phyloP scores from a whole-genome alignment of 2,329 filamentous ascomycete species.

The Clonostachys solani region DNA sequence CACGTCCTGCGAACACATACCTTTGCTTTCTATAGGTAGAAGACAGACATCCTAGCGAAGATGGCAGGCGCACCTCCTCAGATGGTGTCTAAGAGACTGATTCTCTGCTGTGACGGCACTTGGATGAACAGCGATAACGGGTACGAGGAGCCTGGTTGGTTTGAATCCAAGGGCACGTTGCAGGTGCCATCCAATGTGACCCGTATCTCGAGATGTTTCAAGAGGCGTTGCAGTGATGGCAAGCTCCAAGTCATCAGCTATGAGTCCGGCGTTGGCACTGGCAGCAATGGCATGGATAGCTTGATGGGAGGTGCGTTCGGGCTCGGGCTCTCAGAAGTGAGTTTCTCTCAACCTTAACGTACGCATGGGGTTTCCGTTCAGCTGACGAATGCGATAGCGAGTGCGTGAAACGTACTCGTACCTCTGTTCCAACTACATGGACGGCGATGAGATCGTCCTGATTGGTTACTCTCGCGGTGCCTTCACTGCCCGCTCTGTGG shows the following conservation, averaged over 20 bases:
- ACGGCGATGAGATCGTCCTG: slow-evolving; percentile 52
- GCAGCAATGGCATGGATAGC: slow-evolving; percentile 40
- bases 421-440: slow-evolving; percentile 26
- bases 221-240: slow-evolving; percentile 42
- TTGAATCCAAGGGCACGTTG: slow-evolving; percentile 29
- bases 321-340: slow-evolving; percentile 46
- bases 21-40: no score
- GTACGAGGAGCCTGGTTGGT: slow-evolving; percentile 31
- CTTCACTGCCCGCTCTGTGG: slow-evolving; percentile 32
- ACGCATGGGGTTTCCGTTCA: neutral
- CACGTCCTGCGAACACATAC: no score
- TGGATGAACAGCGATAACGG: slow-evolving; percentile 40
- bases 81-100: neutral
- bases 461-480: slow-evolving; percentile 55
- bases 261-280: slow-evolving; percentile 56
- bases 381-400: slow-evolving; percentile 46
- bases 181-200: slow-evolving; percentile 57
- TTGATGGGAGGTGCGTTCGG: slow-evolving; percentile 52
- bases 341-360: neutral
- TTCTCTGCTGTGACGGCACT: slow-evolving; percentile 1
- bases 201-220: slow-evolving; percentile 53
- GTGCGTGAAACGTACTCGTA: slow-evolving; percentile 33
- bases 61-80: no score
- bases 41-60: no score
- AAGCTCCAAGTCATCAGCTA: slow-evolving; percentile 56